Percentiles rank a stretch among this genome's conserved stretches.
These are phyloP conservation scores for Tolypocladium capitatum DNA, from an alignment of 2,329 filamentous ascomycete species.

Conservation along the genomic window DNA sequence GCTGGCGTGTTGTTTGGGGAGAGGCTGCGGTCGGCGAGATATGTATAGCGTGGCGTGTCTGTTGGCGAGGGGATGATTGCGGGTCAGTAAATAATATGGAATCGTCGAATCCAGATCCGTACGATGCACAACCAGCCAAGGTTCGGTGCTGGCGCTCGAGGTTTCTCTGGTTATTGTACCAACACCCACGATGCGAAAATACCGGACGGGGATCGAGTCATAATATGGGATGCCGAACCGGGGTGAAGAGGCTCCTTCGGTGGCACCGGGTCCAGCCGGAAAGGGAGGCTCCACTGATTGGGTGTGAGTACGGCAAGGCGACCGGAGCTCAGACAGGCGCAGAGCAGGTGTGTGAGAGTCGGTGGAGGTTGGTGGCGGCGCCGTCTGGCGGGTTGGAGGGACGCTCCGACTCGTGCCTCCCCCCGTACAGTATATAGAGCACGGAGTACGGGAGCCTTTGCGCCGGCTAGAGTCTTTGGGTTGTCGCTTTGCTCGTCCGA, in stretches of 20 bases:
- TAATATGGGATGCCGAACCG: not conserved
- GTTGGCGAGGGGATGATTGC: not conserved
- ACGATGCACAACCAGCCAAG: not conserved
- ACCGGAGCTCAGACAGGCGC: not conserved
- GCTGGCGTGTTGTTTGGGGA: too few relatives aligned
- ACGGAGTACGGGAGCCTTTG: not conserved
- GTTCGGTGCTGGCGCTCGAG: not conserved
- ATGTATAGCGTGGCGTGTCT: not conserved
- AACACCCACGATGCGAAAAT: not conserved
- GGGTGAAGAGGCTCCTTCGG: not conserved
- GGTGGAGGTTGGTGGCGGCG: not conserved
- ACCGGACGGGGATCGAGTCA: not conserved
- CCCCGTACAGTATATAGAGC: too few relatives aligned
- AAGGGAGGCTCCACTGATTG: not conserved
- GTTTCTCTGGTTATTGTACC: not conserved
- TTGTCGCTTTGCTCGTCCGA: too few relatives aligned
- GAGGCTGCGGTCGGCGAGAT: not conserved
- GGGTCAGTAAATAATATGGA: not conserved
- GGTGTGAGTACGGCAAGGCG: not conserved
- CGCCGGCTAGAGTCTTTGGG: too few relatives aligned
- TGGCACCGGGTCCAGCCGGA: constrained; percentile 3
- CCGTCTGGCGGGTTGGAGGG: not conserved
- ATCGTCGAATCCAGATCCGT: not conserved
- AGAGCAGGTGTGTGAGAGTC: not conserved
- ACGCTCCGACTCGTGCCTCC: not conserved